Evolutionary conservation across 345 rosid species (phyloP).

Genomic region (rapeseed (Brassica napus)): DNA sequence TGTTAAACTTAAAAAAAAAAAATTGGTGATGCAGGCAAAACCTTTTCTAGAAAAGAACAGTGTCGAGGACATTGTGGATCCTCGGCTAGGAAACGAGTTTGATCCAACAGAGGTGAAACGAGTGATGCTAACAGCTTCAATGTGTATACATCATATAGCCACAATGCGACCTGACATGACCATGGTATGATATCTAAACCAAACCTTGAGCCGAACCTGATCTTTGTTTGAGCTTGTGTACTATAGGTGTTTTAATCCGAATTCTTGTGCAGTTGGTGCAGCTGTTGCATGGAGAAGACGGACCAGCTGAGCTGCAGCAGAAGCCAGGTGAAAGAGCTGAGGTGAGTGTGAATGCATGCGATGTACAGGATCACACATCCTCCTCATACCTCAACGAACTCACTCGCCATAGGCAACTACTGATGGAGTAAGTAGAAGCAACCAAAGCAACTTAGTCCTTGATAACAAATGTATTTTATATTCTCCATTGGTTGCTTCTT

Average conservation of each 20-base stretch:
- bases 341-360: constrained; percentile 49
- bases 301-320: constrained; percentile 45
- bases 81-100: constrained; percentile 51
- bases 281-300: constrained; percentile 65
- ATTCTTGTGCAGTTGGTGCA: constrained; percentile 51
- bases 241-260: not conserved
- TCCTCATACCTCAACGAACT: constrained; percentile 66
- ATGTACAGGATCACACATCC: constrained; percentile 68
- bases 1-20: too few species aligned
- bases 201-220: not conserved
- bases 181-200: constrained; percentile 37
- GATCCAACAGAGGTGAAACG: constrained; percentile 65
- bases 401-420: constrained; percentile 68
- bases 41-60: constrained; percentile 60
- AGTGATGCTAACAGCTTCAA: constrained; percentile 62
- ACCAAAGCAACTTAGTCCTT: not conserved
- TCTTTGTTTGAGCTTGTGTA: not conserved
- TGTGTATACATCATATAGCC: constrained; percentile 70
- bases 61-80: constrained; percentile 57
- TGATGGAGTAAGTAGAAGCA: constrained; percentile 55
- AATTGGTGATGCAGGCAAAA: constrained; percentile 56
- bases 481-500: constrained; percentile 13
- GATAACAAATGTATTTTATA: not conserved
- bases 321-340: constrained; percentile 45
- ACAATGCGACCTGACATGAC: constrained; percentile 74